Conservation (phyloP, 2,329 filamentous ascomycete species). For the Fusarium nematophilum region DNA sequence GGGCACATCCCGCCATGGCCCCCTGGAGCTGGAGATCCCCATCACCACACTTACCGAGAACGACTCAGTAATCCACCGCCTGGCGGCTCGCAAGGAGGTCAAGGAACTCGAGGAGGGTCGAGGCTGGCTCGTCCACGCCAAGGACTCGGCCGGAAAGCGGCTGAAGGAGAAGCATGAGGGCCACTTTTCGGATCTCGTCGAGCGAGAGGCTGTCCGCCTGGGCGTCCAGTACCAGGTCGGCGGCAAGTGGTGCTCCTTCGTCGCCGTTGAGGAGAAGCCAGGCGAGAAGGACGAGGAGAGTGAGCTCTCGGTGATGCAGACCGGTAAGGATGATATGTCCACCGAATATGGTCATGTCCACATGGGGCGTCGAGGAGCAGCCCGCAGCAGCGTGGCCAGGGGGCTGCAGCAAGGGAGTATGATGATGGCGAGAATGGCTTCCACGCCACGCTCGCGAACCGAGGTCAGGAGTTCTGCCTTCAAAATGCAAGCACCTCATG, state of each 20-base stretch:
- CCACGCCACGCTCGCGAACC: too few relatives aligned
- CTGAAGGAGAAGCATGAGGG: conserved; percentile 60
- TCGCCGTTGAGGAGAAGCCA: conserved; percentile 67
- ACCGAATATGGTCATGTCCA: too few relatives aligned
- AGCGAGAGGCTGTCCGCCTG: conserved; percentile 73
- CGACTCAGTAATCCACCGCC: conserved; percentile 72
- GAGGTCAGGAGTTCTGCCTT: too few relatives aligned
- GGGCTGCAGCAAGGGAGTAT: too few relatives aligned
- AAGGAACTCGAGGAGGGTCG: conserved; percentile 77
- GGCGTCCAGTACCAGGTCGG: conserved; percentile 75
- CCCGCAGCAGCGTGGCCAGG: too few relatives aligned
- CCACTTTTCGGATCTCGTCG: conserved; percentile 69
- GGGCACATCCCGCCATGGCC: conserved; percentile 66
- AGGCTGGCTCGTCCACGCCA: conserved; percentile 71
- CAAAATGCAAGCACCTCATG: too few relatives aligned
- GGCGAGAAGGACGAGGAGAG: conserved; percentile 7
- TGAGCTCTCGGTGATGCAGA: too few relatives aligned
- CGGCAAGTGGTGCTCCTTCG: conserved; percentile 78
- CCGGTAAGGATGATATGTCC: too few relatives aligned
- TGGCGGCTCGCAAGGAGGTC: conserved; percentile 75
- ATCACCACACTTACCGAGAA: conserved; percentile 60
- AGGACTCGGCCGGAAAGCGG: conserved; percentile 54
- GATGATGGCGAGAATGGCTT: too few relatives aligned
- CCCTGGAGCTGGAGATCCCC: conserved; percentile 73
- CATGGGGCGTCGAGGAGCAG: too few relatives aligned